phyloP scores from a whole-genome alignment of 305 asterid species.

The Ajuga reptans region DNA sequence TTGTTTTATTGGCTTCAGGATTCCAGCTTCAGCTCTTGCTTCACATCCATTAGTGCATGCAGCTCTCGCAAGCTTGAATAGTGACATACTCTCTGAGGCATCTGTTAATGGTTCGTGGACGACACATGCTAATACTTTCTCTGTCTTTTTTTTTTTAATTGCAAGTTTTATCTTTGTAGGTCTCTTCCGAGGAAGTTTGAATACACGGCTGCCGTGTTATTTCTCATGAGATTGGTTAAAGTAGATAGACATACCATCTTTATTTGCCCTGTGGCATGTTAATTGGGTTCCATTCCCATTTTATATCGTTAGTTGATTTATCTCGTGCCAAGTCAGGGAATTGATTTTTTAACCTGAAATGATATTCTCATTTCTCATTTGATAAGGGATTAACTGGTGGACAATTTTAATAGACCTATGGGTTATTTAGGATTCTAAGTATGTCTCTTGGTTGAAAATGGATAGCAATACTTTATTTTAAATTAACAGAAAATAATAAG shows the following conservation, averaged over 20 bases:
- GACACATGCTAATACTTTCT: constrained; percentile 23
- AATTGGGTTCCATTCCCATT: constrained; percentile 16
- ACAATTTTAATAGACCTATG: too few species aligned
- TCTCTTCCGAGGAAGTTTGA: constrained; percentile 18
- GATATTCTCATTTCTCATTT: neutral
- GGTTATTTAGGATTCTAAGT: neutral
- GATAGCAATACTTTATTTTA: too few species aligned
- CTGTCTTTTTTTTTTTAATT: neutral
- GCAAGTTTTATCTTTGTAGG: constrained; percentile 3
- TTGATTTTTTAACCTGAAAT: neutral
- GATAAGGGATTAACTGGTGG: neutral
- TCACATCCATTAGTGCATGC: constrained; percentile 85
- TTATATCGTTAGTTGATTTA: neutral
- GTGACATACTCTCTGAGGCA: constrained; percentile 79
- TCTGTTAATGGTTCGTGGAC: constrained; percentile 75
- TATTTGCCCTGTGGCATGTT: neutral
- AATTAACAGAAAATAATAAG: too few species aligned
- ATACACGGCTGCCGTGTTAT: neutral
- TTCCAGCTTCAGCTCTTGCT: constrained; percentile 83
- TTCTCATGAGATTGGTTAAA: constrained; percentile 10
- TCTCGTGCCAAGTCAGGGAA: constrained; percentile 6
- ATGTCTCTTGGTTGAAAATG: neutral
- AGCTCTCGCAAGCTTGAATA: constrained; percentile 85
- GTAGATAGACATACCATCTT: neutral
- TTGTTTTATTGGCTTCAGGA: constrained; percentile 53